Conservation (phyloP, 2,329 filamentous ascomycete species). For the Basipetospora chlamydospora region DNA sequence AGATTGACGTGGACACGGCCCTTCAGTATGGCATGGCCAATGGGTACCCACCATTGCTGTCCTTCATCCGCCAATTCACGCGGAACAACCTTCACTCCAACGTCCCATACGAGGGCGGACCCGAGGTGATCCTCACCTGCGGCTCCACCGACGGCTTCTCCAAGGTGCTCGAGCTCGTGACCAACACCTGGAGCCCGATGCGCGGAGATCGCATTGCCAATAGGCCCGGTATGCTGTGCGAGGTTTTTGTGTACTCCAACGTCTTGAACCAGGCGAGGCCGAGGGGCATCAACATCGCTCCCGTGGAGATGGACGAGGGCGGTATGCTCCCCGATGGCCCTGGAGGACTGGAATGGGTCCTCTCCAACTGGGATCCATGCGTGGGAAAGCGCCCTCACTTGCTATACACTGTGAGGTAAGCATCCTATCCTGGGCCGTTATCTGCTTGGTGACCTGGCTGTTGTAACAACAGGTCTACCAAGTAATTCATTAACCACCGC, state of each 20-base stretch:
- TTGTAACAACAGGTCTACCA: neutral
- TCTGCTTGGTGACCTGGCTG: neutral
- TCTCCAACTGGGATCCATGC: constrained; percentile 82
- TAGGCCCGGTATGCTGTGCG: constrained; percentile 63
- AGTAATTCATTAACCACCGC: too few species aligned
- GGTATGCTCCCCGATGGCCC: constrained; percentile 65
- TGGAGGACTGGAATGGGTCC: constrained; percentile 61
- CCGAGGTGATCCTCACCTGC: constrained; percentile 65
- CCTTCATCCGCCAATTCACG: constrained; percentile 67
- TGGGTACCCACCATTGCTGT: constrained; percentile 65
- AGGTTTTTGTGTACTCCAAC: constrained; percentile 71
- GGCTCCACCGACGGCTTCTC: constrained; percentile 76
- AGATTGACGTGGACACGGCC: constrained; percentile 68
- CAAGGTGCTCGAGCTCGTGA: constrained; percentile 64
- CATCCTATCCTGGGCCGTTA: constrained; percentile 25
- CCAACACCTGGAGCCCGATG: constrained; percentile 54
- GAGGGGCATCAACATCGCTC: constrained; percentile 55
- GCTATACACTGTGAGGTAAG: constrained; percentile 74
- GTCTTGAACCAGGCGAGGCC: constrained; percentile 54
- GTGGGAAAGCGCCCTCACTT: constrained; percentile 65
- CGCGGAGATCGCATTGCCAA: constrained; percentile 51
- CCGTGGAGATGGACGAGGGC: constrained; percentile 61
- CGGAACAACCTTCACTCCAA: constrained; percentile 65
- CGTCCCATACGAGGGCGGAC: constrained; percentile 61
- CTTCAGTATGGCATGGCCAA: constrained; percentile 77